Base-by-base conservation (phyloP, 139 green algal species). In the Chlamydomonas schloesseri region DNA sequence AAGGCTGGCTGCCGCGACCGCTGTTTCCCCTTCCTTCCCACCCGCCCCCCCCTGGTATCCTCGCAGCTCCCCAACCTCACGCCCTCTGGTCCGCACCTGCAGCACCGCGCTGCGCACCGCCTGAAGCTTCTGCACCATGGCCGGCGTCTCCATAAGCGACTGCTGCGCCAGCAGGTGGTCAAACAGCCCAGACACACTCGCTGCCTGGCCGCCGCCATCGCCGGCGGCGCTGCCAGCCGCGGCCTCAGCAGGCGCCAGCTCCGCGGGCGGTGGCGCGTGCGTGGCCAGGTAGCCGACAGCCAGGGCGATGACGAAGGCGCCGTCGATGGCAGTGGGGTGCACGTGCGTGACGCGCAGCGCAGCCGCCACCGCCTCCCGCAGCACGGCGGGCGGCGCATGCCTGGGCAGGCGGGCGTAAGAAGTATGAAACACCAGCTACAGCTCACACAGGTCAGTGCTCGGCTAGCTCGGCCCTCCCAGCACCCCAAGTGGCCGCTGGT, bases 321-420 rank as follows among this genome's bases (percentile, higher is more conserved):
- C 90, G 29, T 90, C 88, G 14, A 92, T 37, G 9, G 82, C 90
- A 9, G 71, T 21, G 2, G 90, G 90, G 72, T 92, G 88, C 24
- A 87, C 80, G 42, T 93, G 90, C 28, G 88, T 93, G 69, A 73
- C 87, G 68, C 85, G 70, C 42, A 93, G 76, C 2, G 88, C 88
- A 20, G 69, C 37, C 13, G 57, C 4, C 23, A 93, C 86, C 13
- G 88, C 90, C 33, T 53, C 4, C 24, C 81, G 31, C 4, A 93
- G 53, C 0, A 71, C 37, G 3, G 36, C 24, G 0, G 58, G 50
- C 15, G 65, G 23, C n/a, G 90, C 88, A 60, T 87, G 72, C 36
- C 81, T n/a, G n/a, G n/a, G 28, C 55, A 64, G 21, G 55, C 55
- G 21, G 55, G 2, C 42, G 42, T 50, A 50, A n/a, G n/a, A n/a